These are phyloP conservation scores for Sclerotinia glacialis DNA, from an alignment of 2,329 filamentous ascomycete genomes.

Conservation along the genomic window DNA sequence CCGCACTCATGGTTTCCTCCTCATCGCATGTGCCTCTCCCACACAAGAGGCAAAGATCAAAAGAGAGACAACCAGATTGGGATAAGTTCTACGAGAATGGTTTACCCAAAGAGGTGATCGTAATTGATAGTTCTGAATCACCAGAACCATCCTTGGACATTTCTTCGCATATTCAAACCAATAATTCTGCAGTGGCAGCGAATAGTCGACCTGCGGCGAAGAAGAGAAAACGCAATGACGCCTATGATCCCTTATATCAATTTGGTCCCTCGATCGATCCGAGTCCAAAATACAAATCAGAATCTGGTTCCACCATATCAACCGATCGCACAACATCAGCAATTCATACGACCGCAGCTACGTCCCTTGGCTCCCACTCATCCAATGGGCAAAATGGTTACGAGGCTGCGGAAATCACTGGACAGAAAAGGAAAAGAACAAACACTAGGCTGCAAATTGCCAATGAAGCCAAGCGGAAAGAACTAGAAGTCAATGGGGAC, in stretches of 20 bases:
- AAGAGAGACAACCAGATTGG: slow-evolving; percentile 68
- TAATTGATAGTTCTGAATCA: slow-evolving; percentile 69
- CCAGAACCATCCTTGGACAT: slow-evolving; percentile 41
- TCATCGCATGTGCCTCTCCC: slow-evolving; percentile 37
- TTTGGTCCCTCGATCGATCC: slow-evolving; percentile 66
- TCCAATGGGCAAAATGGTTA: slow-evolving; percentile 61
- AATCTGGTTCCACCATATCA: slow-evolving; percentile 69
- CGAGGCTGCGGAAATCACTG: slow-evolving; percentile 64
- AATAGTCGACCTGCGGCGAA: slow-evolving; percentile 67
- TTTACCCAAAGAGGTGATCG: slow-evolving; percentile 78
- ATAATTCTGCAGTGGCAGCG: slow-evolving; percentile 35
- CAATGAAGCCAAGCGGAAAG: slow-evolving; percentile 76
- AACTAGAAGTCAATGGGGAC: slow-evolving; percentile 67
- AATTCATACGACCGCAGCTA: slow-evolving; percentile 82
- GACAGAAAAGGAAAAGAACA: slow-evolving; percentile 83
- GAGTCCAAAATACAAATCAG: slow-evolving; percentile 62
- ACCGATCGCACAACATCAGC: slow-evolving; percentile 80
- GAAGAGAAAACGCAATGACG: slow-evolving; percentile 58
- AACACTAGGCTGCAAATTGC: slow-evolving; percentile 74
- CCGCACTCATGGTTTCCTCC: slow-evolving; percentile 40
- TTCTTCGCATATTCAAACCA: slow-evolving; percentile 42
- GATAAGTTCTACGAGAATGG: slow-evolving; percentile 79
- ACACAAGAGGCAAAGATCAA: slow-evolving; percentile 42
- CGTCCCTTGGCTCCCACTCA: slow-evolving; percentile 69
- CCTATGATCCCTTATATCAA: slow-evolving; percentile 72